Evolutionary conservation across 148 eudicot species (phyloP), one percentile per base, ranked within the genome.

Genomic region (Persicaria maculosa): DNA sequence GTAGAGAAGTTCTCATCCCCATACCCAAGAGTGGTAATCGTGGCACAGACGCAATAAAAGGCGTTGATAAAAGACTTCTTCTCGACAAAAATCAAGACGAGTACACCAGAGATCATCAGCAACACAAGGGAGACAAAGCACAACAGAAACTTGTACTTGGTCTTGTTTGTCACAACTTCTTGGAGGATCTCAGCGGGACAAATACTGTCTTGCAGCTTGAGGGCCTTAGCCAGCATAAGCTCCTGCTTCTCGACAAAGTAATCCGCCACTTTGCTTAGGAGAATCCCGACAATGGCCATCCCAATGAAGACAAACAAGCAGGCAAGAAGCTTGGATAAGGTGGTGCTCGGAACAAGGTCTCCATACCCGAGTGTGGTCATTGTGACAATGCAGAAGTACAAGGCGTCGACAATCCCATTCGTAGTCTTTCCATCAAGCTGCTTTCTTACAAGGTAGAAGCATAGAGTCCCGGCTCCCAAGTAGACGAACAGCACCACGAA

Each of bases 351-450:
- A 16, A 89, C 93, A n/a, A 91, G 93, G 77, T 92, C 94, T 7
- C 92, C 97, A n/a, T 92, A 92, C 44, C 97, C 97, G 59, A 90
- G 92, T 4, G 97, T 90, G 0, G 94, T 92, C 97, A 92, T 89
- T 2, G 94, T 89, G 25, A 92, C 93, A 43, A 89, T 81, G 68
- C 92, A 92, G 54, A 92, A 85, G 64, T 92, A 92, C 7, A 92
- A 77, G 62, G 94, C 88, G 62, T 92, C 97, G 1, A 92, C 73
- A 6, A 89, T 8, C 10, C 76, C 86, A 22, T 77, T 85, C n/a
- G 97, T 92, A 74, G 86, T 86, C 50, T 71, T 81, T 3, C 97
- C 94, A 8, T 81, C 80, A 0, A 92, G 84, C 11, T 89, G 88
- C 22, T 84, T 47, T 20, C 92, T 75, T 4, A 89, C 74, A 0